phyloP scores from a whole-genome alignment of 202 grass and related monocot species.

The Musa balbisiana region DNA sequence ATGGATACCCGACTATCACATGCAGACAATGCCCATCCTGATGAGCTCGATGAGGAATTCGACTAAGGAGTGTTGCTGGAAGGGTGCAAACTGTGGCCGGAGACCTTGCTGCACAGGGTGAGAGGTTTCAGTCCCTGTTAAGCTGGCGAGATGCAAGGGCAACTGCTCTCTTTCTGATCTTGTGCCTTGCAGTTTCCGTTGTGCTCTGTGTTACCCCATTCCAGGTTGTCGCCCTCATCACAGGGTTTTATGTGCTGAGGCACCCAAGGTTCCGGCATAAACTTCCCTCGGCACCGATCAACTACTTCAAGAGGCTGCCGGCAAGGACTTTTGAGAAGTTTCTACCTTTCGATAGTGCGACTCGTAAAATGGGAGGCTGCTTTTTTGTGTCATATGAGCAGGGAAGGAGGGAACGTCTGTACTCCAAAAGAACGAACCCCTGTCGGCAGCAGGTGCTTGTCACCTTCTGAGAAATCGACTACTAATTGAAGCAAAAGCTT shows the following conservation, averaged over 20 bases:
- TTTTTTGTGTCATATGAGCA: no score
- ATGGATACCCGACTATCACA: no score
- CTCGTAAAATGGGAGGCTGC: not conserved
- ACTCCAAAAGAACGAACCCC: no score
- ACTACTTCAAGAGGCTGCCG: constrained; percentile 66
- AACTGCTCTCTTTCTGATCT: constrained; percentile 44
- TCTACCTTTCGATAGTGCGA: not conserved
- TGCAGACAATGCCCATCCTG: no score
- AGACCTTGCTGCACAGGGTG: constrained; percentile 42
- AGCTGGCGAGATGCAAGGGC: constrained; percentile 44
- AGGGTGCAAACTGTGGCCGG: no score
- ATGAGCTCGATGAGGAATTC: no score
- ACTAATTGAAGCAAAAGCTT: not conserved
- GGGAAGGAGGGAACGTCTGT: no score
- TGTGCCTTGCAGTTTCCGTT: constrained; percentile 42
- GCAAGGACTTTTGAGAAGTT: constrained; percentile 11
- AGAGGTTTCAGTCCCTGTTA: constrained; percentile 55
- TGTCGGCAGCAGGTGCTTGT: not conserved
- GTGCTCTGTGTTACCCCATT: constrained; percentile 49
- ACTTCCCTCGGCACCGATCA: constrained; percentile 47
- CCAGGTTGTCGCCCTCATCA: constrained; percentile 53
- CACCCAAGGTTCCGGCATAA: constrained; percentile 57
- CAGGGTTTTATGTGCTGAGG: constrained; percentile 69
- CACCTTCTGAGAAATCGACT: not conserved
- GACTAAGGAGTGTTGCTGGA: no score